These are phyloP conservation scores for Dendrobium officinale DNA, from an alignment of 106 monocot genomes.

Conservation along the genomic window DNA sequence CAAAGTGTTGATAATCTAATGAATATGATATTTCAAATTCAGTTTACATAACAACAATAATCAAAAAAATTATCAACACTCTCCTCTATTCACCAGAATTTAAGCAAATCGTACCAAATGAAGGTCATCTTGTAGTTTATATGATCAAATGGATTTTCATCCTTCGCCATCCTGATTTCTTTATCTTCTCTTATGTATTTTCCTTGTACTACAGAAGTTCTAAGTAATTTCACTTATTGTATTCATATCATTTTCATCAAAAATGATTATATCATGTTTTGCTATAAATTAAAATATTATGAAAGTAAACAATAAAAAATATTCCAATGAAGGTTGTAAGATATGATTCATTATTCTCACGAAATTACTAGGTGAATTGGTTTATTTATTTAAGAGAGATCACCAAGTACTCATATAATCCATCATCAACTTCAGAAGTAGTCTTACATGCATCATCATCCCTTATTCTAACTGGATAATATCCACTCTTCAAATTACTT, in stretches of 20 bases:
- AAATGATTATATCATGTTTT: background rate
- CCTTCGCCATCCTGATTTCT: background rate
- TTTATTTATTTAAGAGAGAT: conserved; percentile 8
- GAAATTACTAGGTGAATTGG: conserved; percentile 13
- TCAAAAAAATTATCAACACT: too few relatives aligned
- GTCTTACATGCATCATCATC: conserved; percentile 7
- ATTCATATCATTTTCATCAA: background rate
- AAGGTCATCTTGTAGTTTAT: background rate
- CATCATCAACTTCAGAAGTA: conserved; percentile 6
- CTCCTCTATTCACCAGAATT: too few relatives aligned
- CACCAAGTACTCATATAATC: conserved; percentile 6
- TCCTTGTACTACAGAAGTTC: background rate
- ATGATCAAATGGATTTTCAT: background rate
- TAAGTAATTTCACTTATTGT: background rate
- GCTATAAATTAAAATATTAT: conserved; percentile 16
- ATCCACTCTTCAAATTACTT: conserved; percentile 3
- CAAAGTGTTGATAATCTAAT: too few relatives aligned
- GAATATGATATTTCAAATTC: too few relatives aligned
- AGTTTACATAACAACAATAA: too few relatives aligned
- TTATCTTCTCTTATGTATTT: background rate
- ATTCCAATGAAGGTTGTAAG: background rate
- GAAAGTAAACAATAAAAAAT: conserved; percentile 10
- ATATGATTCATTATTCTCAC: conserved; percentile 6
- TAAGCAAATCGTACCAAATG: too few relatives aligned
- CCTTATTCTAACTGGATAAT: background rate